Percentiles rank a stretch among this genome's conserved stretches.
Conservation (phyloP, 140 eudicot genomes). For the Ambrosia hybrid region DNA sequence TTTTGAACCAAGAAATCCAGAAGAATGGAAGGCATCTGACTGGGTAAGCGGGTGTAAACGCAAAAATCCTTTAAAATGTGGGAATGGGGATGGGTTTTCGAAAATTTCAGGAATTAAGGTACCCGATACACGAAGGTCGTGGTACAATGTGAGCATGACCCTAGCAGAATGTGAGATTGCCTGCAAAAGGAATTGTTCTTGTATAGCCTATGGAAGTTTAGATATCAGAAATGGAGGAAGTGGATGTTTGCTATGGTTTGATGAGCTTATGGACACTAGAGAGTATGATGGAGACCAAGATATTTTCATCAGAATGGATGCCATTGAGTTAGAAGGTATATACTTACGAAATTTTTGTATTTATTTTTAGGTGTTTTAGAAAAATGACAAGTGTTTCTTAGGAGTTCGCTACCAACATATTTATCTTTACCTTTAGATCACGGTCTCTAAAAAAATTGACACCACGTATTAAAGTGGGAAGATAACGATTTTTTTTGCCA, state of each 20-base stretch:
- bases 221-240: constrained; percentile 6
- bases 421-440: too few relatives aligned
- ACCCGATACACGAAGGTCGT: constrained; percentile 18
- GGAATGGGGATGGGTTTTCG: too few relatives aligned
- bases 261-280: constrained; percentile 15
- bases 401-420: too few relatives aligned
- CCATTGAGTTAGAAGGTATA: constrained; percentile 24
- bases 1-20: neutral
- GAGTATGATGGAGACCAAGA: neutral
- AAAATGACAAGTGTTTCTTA: too few relatives aligned
- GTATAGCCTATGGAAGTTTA: constrained; percentile 12
- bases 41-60: constrained; percentile 10
- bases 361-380: too few relatives aligned
- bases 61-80: neutral
- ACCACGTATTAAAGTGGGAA: too few relatives aligned
- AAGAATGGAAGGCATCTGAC: neutral
- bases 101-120: neutral
- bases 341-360: too few relatives aligned
- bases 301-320: constrained; percentile 23
- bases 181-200: neutral
- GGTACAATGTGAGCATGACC: constrained; percentile 15
- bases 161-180: neutral
- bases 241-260: constrained; percentile 1
- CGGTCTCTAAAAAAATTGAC: too few relatives aligned
- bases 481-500: too few relatives aligned